phyloP scores from a whole-genome alignment of 371 early-diverging fungal genomes.

The Haplosporangium sp. region DNA sequence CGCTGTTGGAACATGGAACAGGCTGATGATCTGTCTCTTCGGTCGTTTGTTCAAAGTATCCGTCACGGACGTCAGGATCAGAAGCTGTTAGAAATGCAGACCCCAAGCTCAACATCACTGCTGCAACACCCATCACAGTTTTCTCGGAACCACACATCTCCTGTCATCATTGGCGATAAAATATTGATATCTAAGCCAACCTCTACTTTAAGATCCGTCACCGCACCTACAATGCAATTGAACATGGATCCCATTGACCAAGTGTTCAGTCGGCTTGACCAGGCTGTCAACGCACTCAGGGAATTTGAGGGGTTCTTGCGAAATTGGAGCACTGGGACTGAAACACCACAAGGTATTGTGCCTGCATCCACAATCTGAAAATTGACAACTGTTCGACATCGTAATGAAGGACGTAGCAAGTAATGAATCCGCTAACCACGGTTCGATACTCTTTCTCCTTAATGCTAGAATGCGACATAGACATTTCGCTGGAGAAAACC shows the following conservation, averaged over 20 bases:
- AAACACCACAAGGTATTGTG: conserved; percentile 22
- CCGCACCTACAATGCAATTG: background rate
- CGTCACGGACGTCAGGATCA: background rate
- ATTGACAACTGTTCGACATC: too few relatives aligned
- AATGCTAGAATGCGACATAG: conserved; percentile 4
- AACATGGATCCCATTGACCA: background rate
- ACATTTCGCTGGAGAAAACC: background rate
- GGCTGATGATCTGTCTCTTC: conserved; percentile 8
- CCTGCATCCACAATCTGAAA: too few relatives aligned
- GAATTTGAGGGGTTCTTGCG: conserved; percentile 21
- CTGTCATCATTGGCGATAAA: background rate
- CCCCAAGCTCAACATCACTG: background rate
- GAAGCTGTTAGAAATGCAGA: background rate
- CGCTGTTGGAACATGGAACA: background rate
- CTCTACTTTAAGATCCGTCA: background rate
- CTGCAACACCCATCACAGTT: background rate
- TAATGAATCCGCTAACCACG: too few relatives aligned
- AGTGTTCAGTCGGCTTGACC: conserved; percentile 3
- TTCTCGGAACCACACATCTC: background rate
- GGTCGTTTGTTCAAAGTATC: conserved; percentile 11
- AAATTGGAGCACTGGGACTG: conserved; percentile 13
- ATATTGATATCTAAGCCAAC: background rate
- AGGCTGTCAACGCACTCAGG: conserved; percentile 19
- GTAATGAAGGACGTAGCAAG: too few relatives aligned
- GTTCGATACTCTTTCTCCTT: too few relatives aligned